phyloP scores from a whole-genome alignment of 139 green algal genomes.

The Protoeuglena noctilucae region DNA sequence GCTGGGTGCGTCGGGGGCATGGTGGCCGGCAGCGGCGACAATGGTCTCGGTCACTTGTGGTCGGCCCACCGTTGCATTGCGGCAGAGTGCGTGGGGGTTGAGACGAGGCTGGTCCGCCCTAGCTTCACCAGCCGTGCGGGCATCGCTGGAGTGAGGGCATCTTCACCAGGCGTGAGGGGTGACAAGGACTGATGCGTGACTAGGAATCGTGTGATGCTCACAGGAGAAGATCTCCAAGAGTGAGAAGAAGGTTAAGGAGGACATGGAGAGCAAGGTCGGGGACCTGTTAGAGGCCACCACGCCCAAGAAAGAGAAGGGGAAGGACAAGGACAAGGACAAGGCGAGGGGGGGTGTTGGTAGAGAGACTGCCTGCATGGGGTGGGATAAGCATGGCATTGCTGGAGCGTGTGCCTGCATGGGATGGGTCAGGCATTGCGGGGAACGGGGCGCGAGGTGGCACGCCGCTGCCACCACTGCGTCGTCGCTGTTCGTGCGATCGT shows the following conservation, averaged over 20 bases:
- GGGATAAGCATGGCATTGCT: too few relatives aligned
- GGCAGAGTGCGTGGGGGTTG: constrained; percentile 2
- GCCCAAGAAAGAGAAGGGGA: constrained; percentile 16
- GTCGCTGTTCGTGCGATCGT: too few relatives aligned
- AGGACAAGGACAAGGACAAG: constrained; percentile 22
- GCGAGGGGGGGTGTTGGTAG: constrained; percentile 4
- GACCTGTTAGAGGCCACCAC: constrained; percentile 2
- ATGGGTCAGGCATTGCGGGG: background rate
- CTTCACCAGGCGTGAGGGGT: background rate
- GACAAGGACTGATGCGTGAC: background rate
- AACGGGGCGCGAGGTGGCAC: background rate
- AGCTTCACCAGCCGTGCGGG: background rate
- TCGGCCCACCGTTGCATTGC: too few relatives aligned
- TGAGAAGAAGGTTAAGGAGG: constrained; percentile 21
- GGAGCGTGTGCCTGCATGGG: background rate
- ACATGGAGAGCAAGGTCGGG: constrained; percentile 4
- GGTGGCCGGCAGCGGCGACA: too few relatives aligned
- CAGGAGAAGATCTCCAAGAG: constrained; percentile 33
- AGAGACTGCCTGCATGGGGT: too few relatives aligned
- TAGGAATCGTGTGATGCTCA: constrained; percentile 13
- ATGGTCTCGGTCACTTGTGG: background rate
- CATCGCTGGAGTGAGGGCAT: background rate
- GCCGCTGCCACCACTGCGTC: too few relatives aligned
- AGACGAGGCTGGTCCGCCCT: background rate
- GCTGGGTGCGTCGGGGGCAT: too few relatives aligned